Evolutionary conservation across 371 early-diverging fungal genomes (phyloP).

Genomic region (Homolaphlyctis polyrhiza): DNA sequence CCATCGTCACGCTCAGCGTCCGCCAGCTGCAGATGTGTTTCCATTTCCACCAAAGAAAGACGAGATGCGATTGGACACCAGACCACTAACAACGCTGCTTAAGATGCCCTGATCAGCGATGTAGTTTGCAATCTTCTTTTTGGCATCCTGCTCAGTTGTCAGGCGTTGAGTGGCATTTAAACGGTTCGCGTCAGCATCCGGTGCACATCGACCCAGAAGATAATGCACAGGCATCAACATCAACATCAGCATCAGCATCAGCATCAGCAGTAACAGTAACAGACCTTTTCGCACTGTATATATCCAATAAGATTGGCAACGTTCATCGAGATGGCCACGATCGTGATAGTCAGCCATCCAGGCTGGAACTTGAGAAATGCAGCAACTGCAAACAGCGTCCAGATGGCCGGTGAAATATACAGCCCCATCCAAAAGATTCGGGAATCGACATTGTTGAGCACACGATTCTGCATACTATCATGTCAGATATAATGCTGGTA

Average conservation of each 20-base stretch:
- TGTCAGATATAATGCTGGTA: no score
- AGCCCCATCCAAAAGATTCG: constrained; percentile 88
- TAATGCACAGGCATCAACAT: no score
- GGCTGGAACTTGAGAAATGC: constrained; percentile 65
- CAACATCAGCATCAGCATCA: no score
- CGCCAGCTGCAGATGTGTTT: neutral
- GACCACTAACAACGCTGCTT: constrained; percentile 31
- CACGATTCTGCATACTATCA: constrained; percentile 49
- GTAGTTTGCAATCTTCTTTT: constrained; percentile 28
- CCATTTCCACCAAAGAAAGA: constrained; percentile 25
- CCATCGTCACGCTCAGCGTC: neutral
- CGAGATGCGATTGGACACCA: constrained; percentile 32
- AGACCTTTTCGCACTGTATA: constrained; percentile 85
- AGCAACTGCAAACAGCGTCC: constrained; percentile 76
- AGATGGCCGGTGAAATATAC: constrained; percentile 79
- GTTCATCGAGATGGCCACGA: constrained; percentile 77
- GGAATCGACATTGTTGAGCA: constrained; percentile 78
- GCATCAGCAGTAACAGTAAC: no score
- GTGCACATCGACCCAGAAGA: constrained; percentile 2
- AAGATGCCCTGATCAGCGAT: constrained; percentile 29
- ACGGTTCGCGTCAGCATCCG: no score
- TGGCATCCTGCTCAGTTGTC: constrained; percentile 31
- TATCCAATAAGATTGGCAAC: constrained; percentile 92
- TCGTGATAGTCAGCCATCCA: constrained; percentile 80
- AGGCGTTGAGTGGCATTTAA: neutral